Evolutionary conservation across 2,329 filamentous ascomycete species (phyloP).

Genomic region (Chaetomium sp.): DNA sequence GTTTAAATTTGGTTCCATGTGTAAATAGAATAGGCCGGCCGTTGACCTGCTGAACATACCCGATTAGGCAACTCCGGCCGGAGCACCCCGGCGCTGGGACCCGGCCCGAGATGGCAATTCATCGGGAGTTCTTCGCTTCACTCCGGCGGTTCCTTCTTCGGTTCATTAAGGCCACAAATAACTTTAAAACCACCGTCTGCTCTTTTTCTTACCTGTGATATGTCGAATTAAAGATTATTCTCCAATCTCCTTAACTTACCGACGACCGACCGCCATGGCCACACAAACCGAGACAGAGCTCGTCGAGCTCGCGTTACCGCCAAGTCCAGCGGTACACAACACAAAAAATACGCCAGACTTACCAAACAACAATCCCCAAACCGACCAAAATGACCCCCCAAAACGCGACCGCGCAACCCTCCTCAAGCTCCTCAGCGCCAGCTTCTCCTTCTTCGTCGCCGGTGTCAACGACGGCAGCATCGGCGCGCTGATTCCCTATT

Average conservation of each 20-base stretch:
- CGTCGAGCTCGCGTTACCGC: neutral
- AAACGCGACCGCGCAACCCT: neutral
- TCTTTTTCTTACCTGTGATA: too few relatives aligned
- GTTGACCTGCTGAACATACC: neutral
- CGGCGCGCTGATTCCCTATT: slow-evolving; percentile 56
- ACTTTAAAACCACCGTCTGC: too few relatives aligned
- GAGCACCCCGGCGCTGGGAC: neutral
- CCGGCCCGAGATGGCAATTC: neutral
- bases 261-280: neutral
- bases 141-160: neutral
- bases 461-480: slow-evolving; percentile 60
- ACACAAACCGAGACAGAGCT: neutral
- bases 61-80: neutral
- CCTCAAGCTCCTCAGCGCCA: slow-evolving; percentile 25
- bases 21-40: neutral
- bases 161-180: neutral
- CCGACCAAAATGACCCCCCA: neutral
- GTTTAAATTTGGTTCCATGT: neutral
- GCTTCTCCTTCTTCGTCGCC: slow-evolving; percentile 59
- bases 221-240: too few relatives aligned
- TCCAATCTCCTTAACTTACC: too few relatives aligned
- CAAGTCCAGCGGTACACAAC: neutral
- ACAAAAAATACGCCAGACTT: too few relatives aligned
- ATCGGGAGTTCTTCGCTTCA: neutral
- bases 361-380: too few relatives aligned